phyloP scores from a whole-genome alignment of 2,329 filamentous ascomycete species.

The Penicillium sp. region DNA sequence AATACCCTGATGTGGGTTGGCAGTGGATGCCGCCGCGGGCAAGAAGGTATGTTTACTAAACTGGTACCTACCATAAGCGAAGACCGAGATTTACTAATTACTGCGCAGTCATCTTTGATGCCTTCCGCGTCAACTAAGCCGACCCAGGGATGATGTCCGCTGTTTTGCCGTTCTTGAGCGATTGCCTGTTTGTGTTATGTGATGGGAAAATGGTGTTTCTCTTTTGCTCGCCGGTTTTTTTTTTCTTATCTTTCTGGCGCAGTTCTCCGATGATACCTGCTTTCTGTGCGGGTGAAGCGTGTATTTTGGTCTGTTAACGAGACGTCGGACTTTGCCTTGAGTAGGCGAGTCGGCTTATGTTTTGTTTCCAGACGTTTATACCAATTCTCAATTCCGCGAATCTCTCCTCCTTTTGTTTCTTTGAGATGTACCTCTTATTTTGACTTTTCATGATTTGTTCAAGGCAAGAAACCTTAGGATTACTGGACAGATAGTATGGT shows the following conservation, averaged over 20 bases:
- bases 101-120: slow-evolving; percentile 40
- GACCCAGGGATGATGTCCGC: slow-evolving; percentile 13
- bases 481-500: not conserved
- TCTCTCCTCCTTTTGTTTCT: not conserved
- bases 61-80: not conserved
- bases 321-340: not conserved
- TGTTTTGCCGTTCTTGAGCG: slow-evolving; percentile 31
- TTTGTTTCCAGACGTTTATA: not conserved
- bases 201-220: slow-evolving; percentile 32
- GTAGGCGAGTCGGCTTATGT: not conserved
- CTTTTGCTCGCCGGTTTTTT: slow-evolving; percentile 15
- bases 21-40: slow-evolving; percentile 52
- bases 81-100: slow-evolving; percentile 7
- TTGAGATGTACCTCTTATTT: slow-evolving; percentile 24
- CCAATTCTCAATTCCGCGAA: not conserved
- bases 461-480: not conserved
- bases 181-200: slow-evolving; percentile 19
- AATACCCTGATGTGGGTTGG: slow-evolving; percentile 57
- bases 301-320: not conserved
- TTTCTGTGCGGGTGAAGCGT: slow-evolving; percentile 11
- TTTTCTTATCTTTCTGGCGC: slow-evolving; percentile 15
- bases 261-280: slow-evolving; percentile 17
- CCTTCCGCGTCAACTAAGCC: slow-evolving; percentile 42
- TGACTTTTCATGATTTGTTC: slow-evolving; percentile 1
- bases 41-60: slow-evolving; percentile 44